Evolutionary conservation across 2,329 filamentous ascomycete genomes (phyloP), one percentile per base, ranked within the genome.

Genomic region (Trichoderma simmonsii): DNA sequence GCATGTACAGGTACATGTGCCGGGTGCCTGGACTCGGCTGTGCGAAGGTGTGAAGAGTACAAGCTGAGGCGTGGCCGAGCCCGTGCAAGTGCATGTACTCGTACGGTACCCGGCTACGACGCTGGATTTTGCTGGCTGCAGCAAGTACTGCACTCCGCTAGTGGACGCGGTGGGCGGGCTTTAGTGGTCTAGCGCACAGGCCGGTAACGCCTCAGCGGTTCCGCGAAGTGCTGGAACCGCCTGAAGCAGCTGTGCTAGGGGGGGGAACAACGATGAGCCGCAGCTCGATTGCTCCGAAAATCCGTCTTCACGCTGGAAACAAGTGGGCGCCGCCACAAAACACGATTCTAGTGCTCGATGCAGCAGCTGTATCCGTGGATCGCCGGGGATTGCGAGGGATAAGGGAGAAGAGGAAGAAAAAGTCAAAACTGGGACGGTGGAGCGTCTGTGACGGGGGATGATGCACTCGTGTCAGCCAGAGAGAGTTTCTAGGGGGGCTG

Each of bases 151-250:
- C 39, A 1, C 15, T 3, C 6, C 51, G 6, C 64, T 67, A 67
- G 48, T 36, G 51, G 64, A 14, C 64, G 51, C 64, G 32, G 64
- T 67, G 67, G 67, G 67, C 67, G 57, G 67, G 67, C 67, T 70
- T 70, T 62, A 70, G 67, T 48, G 66, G 24, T 34, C 66, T 61
- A 70, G 66, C 21, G 66, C 57, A 28, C 56, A 62, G 66, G 36
- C 66, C 56, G 56, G 56, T 69, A 30, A 30, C 34, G 67, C 67
- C 67, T 59, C 65, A 68, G 54, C 65, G 65, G 54, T 48, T 59
- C 65, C 65, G 67, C 67, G 67, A 36, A 7, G 32, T 30, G 24
- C 36, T 63, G 60, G 24, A 39, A n/a, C 48, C 14, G 28, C 36
- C 36, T 64, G 61, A 48, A n/a, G 9, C 61, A 51, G 61, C 36